Base-by-base conservation (phyloP, 768 basidiomycete genomes). In the Tulasnella sp. region DNA sequence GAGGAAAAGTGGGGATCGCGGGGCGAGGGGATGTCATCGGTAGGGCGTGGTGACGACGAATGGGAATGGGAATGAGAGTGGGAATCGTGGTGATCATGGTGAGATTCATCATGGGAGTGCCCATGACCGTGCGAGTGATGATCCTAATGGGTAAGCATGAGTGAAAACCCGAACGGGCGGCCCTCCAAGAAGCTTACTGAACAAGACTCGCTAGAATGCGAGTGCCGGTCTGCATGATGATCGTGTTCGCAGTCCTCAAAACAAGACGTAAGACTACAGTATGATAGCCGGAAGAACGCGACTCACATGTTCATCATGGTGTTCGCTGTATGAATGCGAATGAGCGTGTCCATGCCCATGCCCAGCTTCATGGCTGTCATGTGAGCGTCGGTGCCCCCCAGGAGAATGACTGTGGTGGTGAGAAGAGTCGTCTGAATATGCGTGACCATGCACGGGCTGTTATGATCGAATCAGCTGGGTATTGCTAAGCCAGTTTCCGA, bases 341-440 rank as follows among this genome's bases (percentile, higher is more conserved):
- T 41, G 49, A 39, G 21, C 57, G 23, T 52, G 55, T 32, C 14
- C 54, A 21, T 60, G 58, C 6, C 57, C 56, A 3, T 52, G 56
- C 17, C 14, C 25, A 35, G 32, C 25, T 7, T 32, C 42, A n/a
- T 32, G 27, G 15, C 23, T 36, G 21, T 45, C 42, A 32, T 48
- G 43, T 6, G 43, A 49, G 46, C 48, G 55, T 8, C 52, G 57
- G 39, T 62, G 62, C 7, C 36, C 48, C 9, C 25, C 15, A 40
- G 50, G 55, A 2, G 69, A 63, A 59, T 75, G 73, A 50, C 65
- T 64, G 12, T 66, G 61, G 49, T 27, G 32, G 37, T 52, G 35
- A 46, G 25, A 31, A 12, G 45, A 46, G 6, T 29, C 27, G 34
- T 23, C 25, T n/a, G 46, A 31, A 8, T n/a, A n/a, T n/a, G n/a